Conservation (phyloP, 371 early-diverging fungal species). For the Mucor circinelloides region DNA sequence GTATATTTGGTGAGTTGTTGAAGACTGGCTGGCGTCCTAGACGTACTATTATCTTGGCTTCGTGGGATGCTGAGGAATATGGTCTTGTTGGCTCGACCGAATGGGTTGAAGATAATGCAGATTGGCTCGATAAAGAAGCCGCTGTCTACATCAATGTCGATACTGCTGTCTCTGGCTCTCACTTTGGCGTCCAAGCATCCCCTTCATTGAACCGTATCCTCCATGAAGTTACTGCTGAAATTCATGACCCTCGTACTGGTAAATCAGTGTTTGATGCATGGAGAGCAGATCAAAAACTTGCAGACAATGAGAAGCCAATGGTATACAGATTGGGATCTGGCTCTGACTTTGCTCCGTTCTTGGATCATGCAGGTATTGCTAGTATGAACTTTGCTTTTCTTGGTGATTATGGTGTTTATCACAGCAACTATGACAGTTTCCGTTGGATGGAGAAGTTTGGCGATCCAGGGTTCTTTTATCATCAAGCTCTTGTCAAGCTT, state of each 20-base stretch:
- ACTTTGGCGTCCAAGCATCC: constrained; percentile 53
- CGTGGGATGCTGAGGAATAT: constrained; percentile 78
- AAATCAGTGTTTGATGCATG: constrained; percentile 59
- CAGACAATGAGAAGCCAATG: constrained; percentile 10
- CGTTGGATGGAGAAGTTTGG: constrained; percentile 69
- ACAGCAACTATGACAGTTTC: constrained; percentile 64
- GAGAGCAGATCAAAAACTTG: constrained; percentile 22
- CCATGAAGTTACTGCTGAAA: constrained; percentile 52
- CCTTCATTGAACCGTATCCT: constrained; percentile 58
- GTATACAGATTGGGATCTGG: constrained; percentile 56
- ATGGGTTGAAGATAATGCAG: constrained; percentile 69
- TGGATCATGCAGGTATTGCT: constrained; percentile 66
- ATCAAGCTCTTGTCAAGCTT: constrained; percentile 49
- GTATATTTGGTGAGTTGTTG: constrained; percentile 55
- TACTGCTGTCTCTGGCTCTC: constrained; percentile 50
- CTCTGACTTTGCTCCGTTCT: constrained; percentile 62
- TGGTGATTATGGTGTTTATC: constrained; percentile 62
- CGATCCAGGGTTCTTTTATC: constrained; percentile 65
- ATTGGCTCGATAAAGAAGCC: constrained; percentile 56
- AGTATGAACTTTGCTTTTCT: constrained; percentile 54
- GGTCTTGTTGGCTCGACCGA: constrained; percentile 72
- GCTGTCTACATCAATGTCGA: constrained; percentile 70
- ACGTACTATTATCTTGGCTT: constrained; percentile 66
- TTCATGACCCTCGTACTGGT: constrained; percentile 53
- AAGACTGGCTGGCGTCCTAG: constrained; percentile 68